These are phyloP conservation scores for Sugiyamaella qingdaonensis DNA, from an alignment of 805 yeast species.

Conservation along the genomic window DNA sequence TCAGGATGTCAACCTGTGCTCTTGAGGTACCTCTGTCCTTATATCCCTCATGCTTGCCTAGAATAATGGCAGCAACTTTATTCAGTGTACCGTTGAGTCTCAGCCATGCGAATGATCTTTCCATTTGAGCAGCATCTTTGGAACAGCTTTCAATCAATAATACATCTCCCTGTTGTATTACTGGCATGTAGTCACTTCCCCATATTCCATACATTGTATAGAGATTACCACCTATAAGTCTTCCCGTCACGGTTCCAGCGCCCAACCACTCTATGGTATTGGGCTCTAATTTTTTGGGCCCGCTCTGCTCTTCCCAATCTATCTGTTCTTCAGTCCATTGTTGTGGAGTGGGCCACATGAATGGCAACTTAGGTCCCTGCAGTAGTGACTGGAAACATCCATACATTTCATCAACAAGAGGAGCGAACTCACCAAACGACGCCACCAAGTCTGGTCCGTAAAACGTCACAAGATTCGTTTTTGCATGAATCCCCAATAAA, in stretches of 20 bases:
- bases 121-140: background rate
- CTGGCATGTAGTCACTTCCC: background rate
- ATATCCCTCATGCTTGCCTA: background rate
- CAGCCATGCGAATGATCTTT: constrained; percentile 1
- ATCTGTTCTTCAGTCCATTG: background rate
- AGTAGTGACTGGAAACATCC: background rate
- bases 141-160: background rate
- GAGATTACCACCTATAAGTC: constrained; percentile 1
- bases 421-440: background rate
- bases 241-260: background rate
- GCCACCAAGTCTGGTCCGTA: background rate
- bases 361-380: background rate
- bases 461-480: background rate
- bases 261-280: background rate
- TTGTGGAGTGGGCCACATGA: background rate
- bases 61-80: background rate
- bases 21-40: background rate
- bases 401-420: background rate
- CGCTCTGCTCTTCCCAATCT: background rate
- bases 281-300: background rate
- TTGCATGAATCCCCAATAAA: background rate
- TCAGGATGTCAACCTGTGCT: background rate
- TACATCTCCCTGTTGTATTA: background rate
- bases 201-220: background rate
- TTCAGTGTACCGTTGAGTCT: background rate